phyloP scores from a whole-genome alignment of 768 basidiomycete genomes.

The Boletus sp. region DNA sequence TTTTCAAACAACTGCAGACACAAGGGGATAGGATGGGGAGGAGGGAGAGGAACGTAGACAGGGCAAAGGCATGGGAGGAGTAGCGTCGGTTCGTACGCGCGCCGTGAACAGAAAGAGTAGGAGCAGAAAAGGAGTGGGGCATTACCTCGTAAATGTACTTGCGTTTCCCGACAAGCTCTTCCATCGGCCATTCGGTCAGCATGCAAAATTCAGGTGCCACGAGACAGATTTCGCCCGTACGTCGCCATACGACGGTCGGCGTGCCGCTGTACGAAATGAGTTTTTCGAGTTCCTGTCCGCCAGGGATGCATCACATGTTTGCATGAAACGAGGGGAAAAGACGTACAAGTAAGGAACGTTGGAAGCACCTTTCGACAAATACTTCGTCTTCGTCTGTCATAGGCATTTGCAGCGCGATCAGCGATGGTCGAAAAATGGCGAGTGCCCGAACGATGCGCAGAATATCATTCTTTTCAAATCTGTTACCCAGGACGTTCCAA shows the following conservation, averaged over 20 bases:
- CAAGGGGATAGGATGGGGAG: neutral
- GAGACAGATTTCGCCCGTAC: conserved; percentile 96
- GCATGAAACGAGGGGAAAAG: neutral
- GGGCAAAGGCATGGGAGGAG: neutral
- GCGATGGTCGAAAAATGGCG: conserved; percentile 92
- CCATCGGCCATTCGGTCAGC: conserved; percentile 87
- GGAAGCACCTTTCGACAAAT: conserved; percentile 95
- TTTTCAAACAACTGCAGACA: conserved; percentile 81
- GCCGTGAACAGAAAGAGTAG: conserved; percentile 19
- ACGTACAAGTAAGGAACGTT: conserved; percentile 83
- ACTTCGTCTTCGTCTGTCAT: conserved; percentile 94
- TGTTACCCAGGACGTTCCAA: conserved; percentile 37
- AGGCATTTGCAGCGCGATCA: conserved; percentile 98
- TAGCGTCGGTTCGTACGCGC: conserved; percentile 9
- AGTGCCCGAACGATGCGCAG: conserved; percentile 91
- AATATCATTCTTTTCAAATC: conserved; percentile 96
- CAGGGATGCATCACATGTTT: neutral
- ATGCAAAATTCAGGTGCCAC: conserved; percentile 96
- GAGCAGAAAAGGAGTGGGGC: conserved; percentile 9
- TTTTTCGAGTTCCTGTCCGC: conserved; percentile 85
- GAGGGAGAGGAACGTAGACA: no score
- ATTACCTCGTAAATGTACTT: conserved; percentile 47
- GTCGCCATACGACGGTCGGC: conserved; percentile 95
- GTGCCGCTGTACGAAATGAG: conserved; percentile 96
- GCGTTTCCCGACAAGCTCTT: conserved; percentile 65